Evolutionary conservation across 2,329 filamentous ascomycete species (phyloP).

Genomic region (Aureobasidium sp.): DNA sequence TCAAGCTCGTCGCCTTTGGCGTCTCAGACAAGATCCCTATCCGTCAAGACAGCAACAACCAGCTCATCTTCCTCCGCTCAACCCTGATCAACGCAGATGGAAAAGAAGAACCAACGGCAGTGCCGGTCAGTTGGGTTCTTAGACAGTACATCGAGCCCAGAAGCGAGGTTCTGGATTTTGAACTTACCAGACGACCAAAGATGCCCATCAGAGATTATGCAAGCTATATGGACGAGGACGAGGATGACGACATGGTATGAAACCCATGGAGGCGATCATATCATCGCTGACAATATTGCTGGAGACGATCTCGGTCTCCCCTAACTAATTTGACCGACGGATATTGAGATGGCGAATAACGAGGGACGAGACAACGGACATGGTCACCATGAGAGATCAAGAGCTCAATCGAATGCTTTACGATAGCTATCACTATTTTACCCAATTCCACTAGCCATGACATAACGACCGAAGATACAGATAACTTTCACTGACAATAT

Average conservation of each 20-base stretch:
- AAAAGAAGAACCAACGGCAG: conserved; percentile 33
- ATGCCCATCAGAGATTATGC: conserved; percentile 32
- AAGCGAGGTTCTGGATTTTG: conserved; percentile 42
- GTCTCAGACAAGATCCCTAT: conserved; percentile 42
- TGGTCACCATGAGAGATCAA: background rate
- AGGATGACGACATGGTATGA: conserved; percentile 8
- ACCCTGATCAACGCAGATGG: conserved; percentile 37
- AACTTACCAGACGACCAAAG: conserved; percentile 30
- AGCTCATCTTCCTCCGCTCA: conserved; percentile 42
- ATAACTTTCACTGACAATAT: no score
- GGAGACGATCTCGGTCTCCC: background rate
- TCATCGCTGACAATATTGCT: background rate
- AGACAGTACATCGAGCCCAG: conserved; percentile 40
- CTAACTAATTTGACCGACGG: background rate
- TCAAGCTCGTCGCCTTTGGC: conserved; percentile 42
- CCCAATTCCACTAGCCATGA: no score
- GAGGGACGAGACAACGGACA: background rate
- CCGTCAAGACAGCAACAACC: conserved; percentile 40
- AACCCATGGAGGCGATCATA: background rate
- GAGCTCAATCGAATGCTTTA: background rate
- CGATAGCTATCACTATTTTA: background rate
- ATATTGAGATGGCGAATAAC: background rate
- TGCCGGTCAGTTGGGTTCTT: conserved; percentile 40
- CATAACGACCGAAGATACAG: no score
- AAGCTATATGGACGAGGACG: conserved; percentile 8